phyloP scores from a whole-genome alignment of 2,329 filamentous ascomycete genomes.

The Cladophialophora yegresii region DNA sequence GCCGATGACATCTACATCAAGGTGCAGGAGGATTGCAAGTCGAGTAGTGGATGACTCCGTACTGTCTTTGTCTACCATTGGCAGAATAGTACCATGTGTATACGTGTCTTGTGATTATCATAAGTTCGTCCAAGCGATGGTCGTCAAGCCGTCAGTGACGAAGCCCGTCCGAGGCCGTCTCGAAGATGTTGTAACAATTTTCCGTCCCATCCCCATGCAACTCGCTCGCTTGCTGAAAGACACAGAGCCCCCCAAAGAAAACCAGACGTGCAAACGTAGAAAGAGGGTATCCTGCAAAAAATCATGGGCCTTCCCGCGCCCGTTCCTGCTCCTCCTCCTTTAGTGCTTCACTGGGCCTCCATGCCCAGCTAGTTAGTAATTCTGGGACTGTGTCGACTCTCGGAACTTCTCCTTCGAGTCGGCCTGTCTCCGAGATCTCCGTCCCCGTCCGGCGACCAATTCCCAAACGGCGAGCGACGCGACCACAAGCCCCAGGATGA shows the following conservation, averaged over 20 bases:
- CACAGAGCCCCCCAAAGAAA: no score
- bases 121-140: background rate
- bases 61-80: no score
- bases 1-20: no score
- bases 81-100: background rate
- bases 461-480: constrained; percentile 25
- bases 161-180: background rate
- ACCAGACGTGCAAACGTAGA: background rate
- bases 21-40: no score
- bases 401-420: constrained; percentile 27
- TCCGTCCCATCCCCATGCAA: background rate
- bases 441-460: constrained; percentile 14
- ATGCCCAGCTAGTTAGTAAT: background rate
- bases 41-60: no score
- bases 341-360: background rate
- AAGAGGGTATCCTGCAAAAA: background rate
- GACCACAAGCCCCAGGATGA: constrained; percentile 29
- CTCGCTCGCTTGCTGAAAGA: background rate
- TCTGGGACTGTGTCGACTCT: constrained; percentile 8
- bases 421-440: constrained; percentile 18
- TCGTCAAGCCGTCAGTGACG: background rate
- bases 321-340: background rate
- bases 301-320: background rate
- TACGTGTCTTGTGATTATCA: background rate
- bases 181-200: background rate